Percentiles rank a stretch among this genome's conserved stretches.
phyloP scores from a whole-genome alignment of 1,284 basidiomycete species.

The Fistulina hepatica region DNA sequence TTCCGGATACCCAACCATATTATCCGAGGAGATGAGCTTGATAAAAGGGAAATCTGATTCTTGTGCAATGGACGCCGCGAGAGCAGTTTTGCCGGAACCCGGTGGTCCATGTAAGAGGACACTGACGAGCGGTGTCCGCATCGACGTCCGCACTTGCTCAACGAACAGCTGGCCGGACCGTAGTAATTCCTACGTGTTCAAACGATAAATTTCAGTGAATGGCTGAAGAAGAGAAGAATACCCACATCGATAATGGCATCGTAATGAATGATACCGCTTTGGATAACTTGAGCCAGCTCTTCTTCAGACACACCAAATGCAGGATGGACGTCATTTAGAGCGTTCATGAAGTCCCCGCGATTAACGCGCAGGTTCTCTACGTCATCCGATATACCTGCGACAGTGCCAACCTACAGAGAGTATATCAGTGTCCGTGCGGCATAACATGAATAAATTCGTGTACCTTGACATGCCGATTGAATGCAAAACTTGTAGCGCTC shows the following conservation, averaged over 20 bases:
- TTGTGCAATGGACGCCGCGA: conserved; percentile 92
- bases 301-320: conserved; percentile 98
- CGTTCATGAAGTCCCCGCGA: conserved; percentile 80
- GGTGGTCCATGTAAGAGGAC: conserved; percentile 85
- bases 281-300: conserved; percentile 87
- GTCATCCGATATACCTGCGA: conserved; percentile 94
- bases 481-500: conserved; percentile 96
- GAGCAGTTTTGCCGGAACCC: conserved; percentile 90
- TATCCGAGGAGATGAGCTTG: conserved; percentile 93
- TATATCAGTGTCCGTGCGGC: no score
- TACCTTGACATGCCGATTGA: conserved; percentile 93
- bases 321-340: conserved; percentile 91
- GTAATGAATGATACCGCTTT: conserved; percentile 96
- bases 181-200: conserved; percentile 60
- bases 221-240: conserved; percentile 15
- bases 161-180: conserved; percentile 89
- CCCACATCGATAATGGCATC: conserved; percentile 64
- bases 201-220: conserved; percentile 11
- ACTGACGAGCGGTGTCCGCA: conserved; percentile 87
- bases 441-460: not conserved
- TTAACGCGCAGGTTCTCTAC: conserved; percentile 91
- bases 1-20: conserved; percentile 94
- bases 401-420: conserved; percentile 92
- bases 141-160: conserved; percentile 88
- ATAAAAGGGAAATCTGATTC: conserved; percentile 94